Base-by-base conservation (phyloP, 306 rosid genomes). In the Styphnolobium japonicum region DNA sequence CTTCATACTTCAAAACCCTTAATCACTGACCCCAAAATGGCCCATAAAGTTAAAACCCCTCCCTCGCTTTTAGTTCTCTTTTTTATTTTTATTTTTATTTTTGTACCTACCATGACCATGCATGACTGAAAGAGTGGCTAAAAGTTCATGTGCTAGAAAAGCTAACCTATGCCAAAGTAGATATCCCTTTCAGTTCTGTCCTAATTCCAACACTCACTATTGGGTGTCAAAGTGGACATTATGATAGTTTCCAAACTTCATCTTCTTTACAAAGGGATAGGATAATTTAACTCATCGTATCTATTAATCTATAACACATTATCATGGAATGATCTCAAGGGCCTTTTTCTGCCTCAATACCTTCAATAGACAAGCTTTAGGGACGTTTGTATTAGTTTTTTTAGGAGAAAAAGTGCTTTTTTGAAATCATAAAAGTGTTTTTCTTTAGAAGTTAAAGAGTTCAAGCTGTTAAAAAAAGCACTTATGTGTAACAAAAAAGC, bases 211-310 rank as follows among this genome's bases (percentile, higher is more conserved):
- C 31, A 67, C 58, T 19, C 66, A 18, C 22, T 74, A 29, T 61
- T 82, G 74, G 72, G 33, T 62, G n/a, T 33, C 71, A 77, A 82
- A 71, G 86, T 83, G 86, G 86, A 77, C 86, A 83, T 64, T 83
- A 71, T 46, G 75, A 42, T 53, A 37, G 64, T 52, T 70, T 42
- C 34, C 49, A 12, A 77, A 42, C 10, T 63, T 19, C 56, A 25
- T 48, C 21, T 63, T 60, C 73, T 71, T 82, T 71, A 11, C 21
- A 62, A 58, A 51, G 55, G n/a, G 78, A 42, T 63, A 18, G 1
- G 2, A 52, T 71, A 77, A 63, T 77, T 70, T 82, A 77, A 71
- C 48, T 43, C 78, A 82, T 77, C 75, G 70, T 77, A 77, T 70
- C 71, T 33, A 27, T 4, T 31, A 66, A 77, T 70, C 71, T 33